Evolutionary conservation across 1,284 basidiomycete genomes (phyloP).

Genomic region (Porogramme epimiltina): DNA sequence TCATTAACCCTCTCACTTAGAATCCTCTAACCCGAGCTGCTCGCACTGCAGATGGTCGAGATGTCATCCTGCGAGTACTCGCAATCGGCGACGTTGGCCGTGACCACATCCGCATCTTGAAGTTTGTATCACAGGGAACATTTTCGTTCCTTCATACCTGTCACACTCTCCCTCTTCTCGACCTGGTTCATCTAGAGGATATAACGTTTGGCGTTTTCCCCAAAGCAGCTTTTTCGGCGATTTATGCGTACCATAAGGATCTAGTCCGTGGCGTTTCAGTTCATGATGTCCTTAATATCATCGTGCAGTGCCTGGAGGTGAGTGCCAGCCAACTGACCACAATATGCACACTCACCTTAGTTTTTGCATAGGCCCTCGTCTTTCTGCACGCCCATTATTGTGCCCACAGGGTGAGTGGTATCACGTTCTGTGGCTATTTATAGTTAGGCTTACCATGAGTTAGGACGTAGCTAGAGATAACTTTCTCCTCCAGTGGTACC

Average conservation of each 20-base stretch:
- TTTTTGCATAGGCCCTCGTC: not conserved
- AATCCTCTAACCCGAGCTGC: too few species aligned
- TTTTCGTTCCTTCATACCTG: not conserved
- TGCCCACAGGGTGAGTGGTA: conserved; percentile 1
- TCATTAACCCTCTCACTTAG: too few species aligned
- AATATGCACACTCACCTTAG: too few species aligned
- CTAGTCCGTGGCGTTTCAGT: conserved; percentile 26
- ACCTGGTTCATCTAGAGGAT: conserved; percentile 29
- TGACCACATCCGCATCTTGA: too few species aligned
- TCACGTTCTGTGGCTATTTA: too few species aligned
- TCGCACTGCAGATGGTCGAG: too few species aligned
- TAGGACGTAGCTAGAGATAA: conserved; percentile 20
- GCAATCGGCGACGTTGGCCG: too few species aligned
- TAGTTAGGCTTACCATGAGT: too few species aligned
- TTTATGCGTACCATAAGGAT: conserved; percentile 19
- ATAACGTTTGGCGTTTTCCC: conserved; percentile 35
- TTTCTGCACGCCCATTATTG: not conserved
- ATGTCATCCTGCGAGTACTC: too few species aligned
- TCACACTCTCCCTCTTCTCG: conserved; percentile 22
- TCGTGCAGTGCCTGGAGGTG: conserved; percentile 32
- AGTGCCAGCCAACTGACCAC: not conserved
- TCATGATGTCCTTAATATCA: conserved; percentile 32
- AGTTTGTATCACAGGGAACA: too few species aligned
- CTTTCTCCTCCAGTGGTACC: conserved; percentile 16
- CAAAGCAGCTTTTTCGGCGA: conserved; percentile 16